A percentile compares a stretch with the other conserved stretches of the same genome.
phyloP scores from a whole-genome alignment of 108 stramenopile genomes.

The Fistulifera pelliculosa region DNA sequence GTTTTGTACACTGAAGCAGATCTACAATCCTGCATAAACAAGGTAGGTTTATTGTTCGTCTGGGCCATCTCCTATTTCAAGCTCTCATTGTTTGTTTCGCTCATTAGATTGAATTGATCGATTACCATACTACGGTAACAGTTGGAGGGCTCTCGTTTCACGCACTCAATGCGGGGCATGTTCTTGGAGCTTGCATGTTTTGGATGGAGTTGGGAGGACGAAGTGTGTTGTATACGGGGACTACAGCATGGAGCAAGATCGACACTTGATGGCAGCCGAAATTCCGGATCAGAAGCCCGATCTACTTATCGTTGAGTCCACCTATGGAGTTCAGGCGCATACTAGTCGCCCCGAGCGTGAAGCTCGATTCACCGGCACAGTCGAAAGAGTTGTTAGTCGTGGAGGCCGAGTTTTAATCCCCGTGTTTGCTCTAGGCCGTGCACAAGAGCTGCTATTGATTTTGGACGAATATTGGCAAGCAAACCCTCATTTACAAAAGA shows the following conservation, averaged over 20 bases:
- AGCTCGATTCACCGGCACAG: constrained; percentile 83
- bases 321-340: constrained; percentile 96
- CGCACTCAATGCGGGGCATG: constrained; percentile 96
- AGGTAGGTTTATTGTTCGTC: constrained; percentile 10
- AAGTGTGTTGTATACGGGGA: constrained; percentile 94
- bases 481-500: constrained; percentile 87
- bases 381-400: constrained; percentile 79
- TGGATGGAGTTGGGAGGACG: constrained; percentile 92
- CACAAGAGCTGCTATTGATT: constrained; percentile 95
- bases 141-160: constrained; percentile 89
- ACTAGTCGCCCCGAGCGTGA: constrained; percentile 87
- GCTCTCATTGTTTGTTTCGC: too few species aligned
- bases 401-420: constrained; percentile 96
- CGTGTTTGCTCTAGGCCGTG: constrained; percentile 94
- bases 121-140: constrained; percentile 89
- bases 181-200: constrained; percentile 98
- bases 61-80: too few species aligned
- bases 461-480: constrained; percentile 98
- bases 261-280: constrained; percentile 96
- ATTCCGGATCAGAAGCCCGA: constrained; percentile 84
- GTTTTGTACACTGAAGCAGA: constrained; percentile 91
- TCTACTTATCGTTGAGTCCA: constrained; percentile 93
- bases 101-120: constrained; percentile 76
- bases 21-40: constrained; percentile 83
- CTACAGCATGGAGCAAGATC: constrained; percentile 95